Evolutionary conservation across 2,329 filamentous ascomycete species (phyloP).

Genomic region (Microsporum canis): DNA sequence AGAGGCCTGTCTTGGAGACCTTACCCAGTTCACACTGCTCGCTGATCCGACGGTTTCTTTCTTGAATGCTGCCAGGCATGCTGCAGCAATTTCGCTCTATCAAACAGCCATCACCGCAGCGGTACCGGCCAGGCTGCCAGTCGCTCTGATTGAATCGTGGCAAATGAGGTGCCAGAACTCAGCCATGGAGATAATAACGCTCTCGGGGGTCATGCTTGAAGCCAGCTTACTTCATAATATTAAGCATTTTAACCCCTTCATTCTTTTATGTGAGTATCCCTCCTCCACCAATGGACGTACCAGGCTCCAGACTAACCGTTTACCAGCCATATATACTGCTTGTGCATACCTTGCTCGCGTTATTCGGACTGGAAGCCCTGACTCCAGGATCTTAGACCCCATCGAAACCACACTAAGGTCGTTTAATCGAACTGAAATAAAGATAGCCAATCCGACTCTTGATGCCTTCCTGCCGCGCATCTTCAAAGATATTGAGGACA

Average conservation of each 20-base stretch:
- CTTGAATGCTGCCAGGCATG: neutral
- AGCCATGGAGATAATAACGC: slow-evolving; percentile 1
- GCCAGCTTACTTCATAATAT: neutral
- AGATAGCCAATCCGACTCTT: slow-evolving; percentile 1
- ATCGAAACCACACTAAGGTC: neutral
- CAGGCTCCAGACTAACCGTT: neutral
- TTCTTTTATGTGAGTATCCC: slow-evolving; percentile 4
- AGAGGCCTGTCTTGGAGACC: slow-evolving; percentile 3
- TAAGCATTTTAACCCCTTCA: slow-evolving; percentile 5
- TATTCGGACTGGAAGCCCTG: slow-evolving; percentile 1
- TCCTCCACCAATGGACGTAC: neutral
- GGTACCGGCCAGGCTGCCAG: neutral
- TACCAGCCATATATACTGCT: neutral
- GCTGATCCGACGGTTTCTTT: slow-evolving; percentile 1
- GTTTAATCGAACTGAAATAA: slow-evolving; percentile 3
- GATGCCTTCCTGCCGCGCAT: slow-evolving; percentile 2
- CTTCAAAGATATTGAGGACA: slow-evolving; percentile 3
- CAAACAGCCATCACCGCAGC: neutral
- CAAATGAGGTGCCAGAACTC: neutral
- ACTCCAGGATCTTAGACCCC: neutral
- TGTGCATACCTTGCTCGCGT: slow-evolving; percentile 3
- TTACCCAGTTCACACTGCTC: neutral
- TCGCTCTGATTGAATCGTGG: slow-evolving; percentile 3
- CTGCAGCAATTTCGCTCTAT: slow-evolving; percentile 3
- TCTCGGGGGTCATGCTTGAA: slow-evolving; percentile 4